A percentile compares a stretch with the other conserved stretches of the same genome.
These are phyloP conservation scores for barley (Hordeum vulgare) DNA, from an alignment of 176 grass and related monocot genomes.

Conservation along the genomic window MorexV3_pseudomolecules_assembly NC_058519.1:579193821-579194320, in stretches of 20 bases:
- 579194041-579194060: background rate
- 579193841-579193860: no score
- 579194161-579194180: background rate
- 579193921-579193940: slow-evolving; percentile 9
- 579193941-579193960: slow-evolving; percentile 4
- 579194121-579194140: background rate
- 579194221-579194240: background rate
- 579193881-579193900: no score
- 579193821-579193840: no score
- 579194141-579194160: background rate
- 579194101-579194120: slow-evolving; percentile 31
- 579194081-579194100: slow-evolving; percentile 22
- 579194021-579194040: background rate
- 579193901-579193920: no score
- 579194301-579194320: background rate
- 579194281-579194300: background rate
- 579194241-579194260: background rate
- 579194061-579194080: background rate
- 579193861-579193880: no score
- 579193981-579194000: background rate
- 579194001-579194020: background rate
- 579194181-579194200: slow-evolving; percentile 6
- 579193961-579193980: background rate
- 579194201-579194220: background rate
- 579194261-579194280: background rate